These are phyloP conservation scores for Pythium dissimile DNA, from an alignment of 352 stramenopile genomes.

Conservation along the genomic window DNA sequence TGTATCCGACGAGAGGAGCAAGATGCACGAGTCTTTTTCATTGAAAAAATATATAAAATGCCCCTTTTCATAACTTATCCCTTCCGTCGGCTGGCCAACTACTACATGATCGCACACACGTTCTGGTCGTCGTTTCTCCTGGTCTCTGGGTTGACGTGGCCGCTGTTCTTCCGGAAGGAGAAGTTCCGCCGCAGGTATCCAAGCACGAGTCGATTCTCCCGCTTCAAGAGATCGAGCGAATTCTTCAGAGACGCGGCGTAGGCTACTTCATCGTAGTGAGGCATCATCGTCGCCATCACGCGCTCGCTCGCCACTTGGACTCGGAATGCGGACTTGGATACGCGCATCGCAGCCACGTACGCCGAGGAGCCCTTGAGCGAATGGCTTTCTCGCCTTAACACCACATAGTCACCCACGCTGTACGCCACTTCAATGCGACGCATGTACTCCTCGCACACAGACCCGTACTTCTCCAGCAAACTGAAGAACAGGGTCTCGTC, in stretches of 20 bases:
- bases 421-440: constrained; percentile 67
- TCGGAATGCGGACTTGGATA: constrained; percentile 80
- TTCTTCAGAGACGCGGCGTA: constrained; percentile 33
- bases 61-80: constrained; percentile 20
- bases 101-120: constrained; percentile 66
- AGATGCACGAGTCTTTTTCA: too few species aligned
- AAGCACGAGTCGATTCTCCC: constrained; percentile 68
- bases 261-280: constrained; percentile 25
- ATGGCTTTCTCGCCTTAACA: constrained; percentile 72
- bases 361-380: constrained; percentile 87
- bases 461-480: constrained; percentile 76
- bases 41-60: neutral
- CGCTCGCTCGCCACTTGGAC: constrained; percentile 74
- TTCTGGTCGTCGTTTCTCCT: constrained; percentile 40
- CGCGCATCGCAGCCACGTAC: constrained; percentile 78
- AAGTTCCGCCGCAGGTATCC: constrained; percentile 84
- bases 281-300: constrained; percentile 54
- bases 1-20: too few species aligned
- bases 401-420: constrained; percentile 44
- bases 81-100: constrained; percentile 31
- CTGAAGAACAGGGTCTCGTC: constrained; percentile 84
- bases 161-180: constrained; percentile 50
- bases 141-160: constrained; percentile 28
- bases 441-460: constrained; percentile 73
- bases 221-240: constrained; percentile 23